Conservation (phyloP, 164 flowering plant species). For the Amborella trichopoda region DNA sequence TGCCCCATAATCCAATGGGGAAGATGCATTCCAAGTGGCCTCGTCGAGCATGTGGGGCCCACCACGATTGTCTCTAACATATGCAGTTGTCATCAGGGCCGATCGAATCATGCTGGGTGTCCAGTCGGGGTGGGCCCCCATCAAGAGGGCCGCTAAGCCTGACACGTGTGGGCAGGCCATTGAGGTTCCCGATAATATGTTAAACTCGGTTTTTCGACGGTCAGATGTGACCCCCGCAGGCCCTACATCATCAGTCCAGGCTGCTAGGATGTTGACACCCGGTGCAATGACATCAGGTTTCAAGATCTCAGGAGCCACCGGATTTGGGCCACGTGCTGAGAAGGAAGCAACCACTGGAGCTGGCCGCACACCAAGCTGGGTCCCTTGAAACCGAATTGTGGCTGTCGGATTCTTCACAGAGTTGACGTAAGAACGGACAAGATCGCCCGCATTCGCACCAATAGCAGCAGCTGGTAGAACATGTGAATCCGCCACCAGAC, state of each 20-base stretch:
- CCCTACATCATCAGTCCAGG: slow-evolving; percentile 81
- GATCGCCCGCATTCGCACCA: slow-evolving; percentile 55
- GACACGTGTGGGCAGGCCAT: slow-evolving; percentile 99
- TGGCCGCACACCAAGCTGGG: slow-evolving; percentile 57
- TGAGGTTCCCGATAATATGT: slow-evolving; percentile 85
- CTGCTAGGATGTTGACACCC: slow-evolving; percentile 87
- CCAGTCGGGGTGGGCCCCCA: slow-evolving; percentile 92
- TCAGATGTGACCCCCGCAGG: slow-evolving; percentile 65
- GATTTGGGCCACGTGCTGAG: slow-evolving; percentile 89
- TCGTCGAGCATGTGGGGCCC: slow-evolving; percentile 60
- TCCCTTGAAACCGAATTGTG: slow-evolving; percentile 61
- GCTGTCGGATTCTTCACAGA: slow-evolving; percentile 34
- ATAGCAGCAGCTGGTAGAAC: slow-evolving; percentile 80
- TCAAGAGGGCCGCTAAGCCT: slow-evolving; percentile 79
- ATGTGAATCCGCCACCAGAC: slow-evolving; percentile 86
- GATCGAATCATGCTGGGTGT: slow-evolving; percentile 84
- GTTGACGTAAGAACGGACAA: slow-evolving; percentile 50
- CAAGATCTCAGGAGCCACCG: slow-evolving; percentile 65
- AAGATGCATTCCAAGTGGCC: slow-evolving; percentile 59
- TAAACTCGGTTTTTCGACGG: slow-evolving; percentile 58
- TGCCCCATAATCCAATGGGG: slow-evolving; percentile 67
- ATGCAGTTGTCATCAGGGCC: slow-evolving; percentile 88
- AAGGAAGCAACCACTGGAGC: slow-evolving; percentile 92
- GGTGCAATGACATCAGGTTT: slow-evolving; percentile 96
- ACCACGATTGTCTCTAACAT: slow-evolving; percentile 44